A percentile compares a stretch with the other conserved stretches of the same genome.
These are phyloP conservation scores for Ballota nigra DNA, from an alignment of 257 asterid species.

Conservation along the genomic window DNA sequence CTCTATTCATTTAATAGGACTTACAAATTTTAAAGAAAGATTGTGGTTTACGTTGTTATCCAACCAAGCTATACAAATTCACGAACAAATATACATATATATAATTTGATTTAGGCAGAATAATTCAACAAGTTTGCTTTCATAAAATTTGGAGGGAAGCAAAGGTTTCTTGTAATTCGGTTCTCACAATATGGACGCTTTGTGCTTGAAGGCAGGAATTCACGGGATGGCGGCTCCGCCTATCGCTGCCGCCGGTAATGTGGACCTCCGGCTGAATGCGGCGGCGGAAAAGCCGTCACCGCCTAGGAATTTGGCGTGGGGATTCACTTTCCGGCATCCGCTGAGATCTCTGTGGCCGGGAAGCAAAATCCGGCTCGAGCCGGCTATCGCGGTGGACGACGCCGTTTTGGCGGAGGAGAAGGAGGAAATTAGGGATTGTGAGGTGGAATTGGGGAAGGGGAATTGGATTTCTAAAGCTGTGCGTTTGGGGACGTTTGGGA, in stretches of 20 bases:
- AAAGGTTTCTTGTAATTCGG: not conserved
- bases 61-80: not conserved
- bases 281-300: constrained; percentile 37
- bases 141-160: not conserved
- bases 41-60: constrained; percentile 20
- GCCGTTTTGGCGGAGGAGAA: constrained; percentile 56
- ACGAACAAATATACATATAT: not conserved
- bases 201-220: constrained; percentile 60
- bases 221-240: constrained; percentile 47
- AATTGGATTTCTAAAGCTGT: constrained; percentile 66
- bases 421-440: constrained; percentile 29
- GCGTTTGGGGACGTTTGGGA: constrained; percentile 48
- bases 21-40: constrained; percentile 20
- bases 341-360: constrained; percentile 73
- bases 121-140: not conserved
- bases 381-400: constrained; percentile 57
- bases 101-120: not conserved
- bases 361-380: constrained; percentile 40
- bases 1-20: not conserved
- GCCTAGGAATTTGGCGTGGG: constrained; percentile 62
- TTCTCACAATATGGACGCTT: constrained; percentile 43
- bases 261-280: constrained; percentile 36
- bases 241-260: constrained; percentile 37
- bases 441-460: constrained; percentile 27
- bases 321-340: constrained; percentile 63